Evolutionary conservation across 352 stramenopile genomes (phyloP), one percentile per base, ranked within the genome.

Genomic region (Paralagenidium karlingii): DNA sequence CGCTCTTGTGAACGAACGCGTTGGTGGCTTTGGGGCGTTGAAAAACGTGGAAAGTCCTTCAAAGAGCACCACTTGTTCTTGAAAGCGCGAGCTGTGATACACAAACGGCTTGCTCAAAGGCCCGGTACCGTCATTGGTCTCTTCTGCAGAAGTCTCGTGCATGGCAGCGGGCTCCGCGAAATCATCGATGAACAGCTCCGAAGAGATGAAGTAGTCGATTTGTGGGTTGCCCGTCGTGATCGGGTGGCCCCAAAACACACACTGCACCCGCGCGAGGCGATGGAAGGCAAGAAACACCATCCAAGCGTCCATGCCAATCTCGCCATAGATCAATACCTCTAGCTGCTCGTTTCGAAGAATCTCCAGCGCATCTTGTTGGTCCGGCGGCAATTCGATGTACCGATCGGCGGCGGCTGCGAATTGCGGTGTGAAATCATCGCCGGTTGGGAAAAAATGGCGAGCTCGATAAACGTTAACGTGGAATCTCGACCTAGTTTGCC

Each of bases 161-260:
- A n/a, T n/a, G n/a, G n/a, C n/a, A n/a, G n/a, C n/a, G n/a, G n/a
- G 19, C 8, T 51, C 48, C 21, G 51, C 55, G 26, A 51, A 55
- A 29, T 60, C 49, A 0, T 53, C 60, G 7, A 64, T 44, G 45
- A 73, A 82, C 36, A 66, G 67, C 48, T 63, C 50, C 3, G 68
- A 82, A 1, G 60, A 69, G 30, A 94, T 60, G 39, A 89, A 93
- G 38, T 89, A 93, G 49, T 94, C 82, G 26, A 94, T 85, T 2
- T 57, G 42, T 2, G 60, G 51, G 40, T 79, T 68, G 8, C 63
- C 77, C 0, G 68, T 84, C 11, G 80, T 91, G 39, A 82, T 69
- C 12, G 79, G 79, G 38, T 94, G 80, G 19, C 82, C 82, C 82
- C 82, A 94, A 38, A 93, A 91, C 4, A 83, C 60, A 30, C 74